Conservation (phyloP, 352 stramenopile species). For the Thalassiosira livingstoniorum region DNA sequence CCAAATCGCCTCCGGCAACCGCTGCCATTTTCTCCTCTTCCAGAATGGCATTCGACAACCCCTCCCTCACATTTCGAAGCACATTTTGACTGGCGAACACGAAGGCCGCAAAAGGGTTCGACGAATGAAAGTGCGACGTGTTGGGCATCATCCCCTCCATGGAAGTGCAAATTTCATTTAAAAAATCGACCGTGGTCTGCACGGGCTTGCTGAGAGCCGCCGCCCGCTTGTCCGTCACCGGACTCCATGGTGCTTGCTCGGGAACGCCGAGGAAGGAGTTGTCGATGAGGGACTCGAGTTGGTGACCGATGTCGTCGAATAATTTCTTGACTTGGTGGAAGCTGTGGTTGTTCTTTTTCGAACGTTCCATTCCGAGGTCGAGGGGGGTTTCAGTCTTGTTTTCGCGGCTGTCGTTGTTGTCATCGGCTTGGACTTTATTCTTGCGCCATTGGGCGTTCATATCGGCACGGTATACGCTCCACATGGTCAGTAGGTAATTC, state of each 20-base stretch:
- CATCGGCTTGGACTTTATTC: no score
- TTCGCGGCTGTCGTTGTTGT: no score
- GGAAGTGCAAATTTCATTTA: background rate
- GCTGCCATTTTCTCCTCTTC: background rate
- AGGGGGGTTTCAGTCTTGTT: no score
- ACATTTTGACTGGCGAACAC: slow-evolving; percentile 3
- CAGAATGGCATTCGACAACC: background rate
- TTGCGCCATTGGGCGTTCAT: no score
- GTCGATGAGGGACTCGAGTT: slow-evolving; percentile 8
- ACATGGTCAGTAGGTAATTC: no score
- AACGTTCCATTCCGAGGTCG: background rate
- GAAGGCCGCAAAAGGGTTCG: background rate
- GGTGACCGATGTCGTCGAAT: background rate
- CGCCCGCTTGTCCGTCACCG: background rate
- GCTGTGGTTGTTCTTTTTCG: background rate
- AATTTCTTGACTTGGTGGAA: background rate
- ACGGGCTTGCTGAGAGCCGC: background rate
- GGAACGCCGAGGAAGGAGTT: slow-evolving; percentile 1
- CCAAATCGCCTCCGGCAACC: background rate
- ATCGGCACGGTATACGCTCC: no score
- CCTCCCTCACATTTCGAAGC: background rate
- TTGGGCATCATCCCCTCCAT: background rate
- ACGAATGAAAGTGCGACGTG: background rate
- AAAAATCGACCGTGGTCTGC: background rate
- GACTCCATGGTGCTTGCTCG: background rate